Conservation (phyloP, 768 basidiomycete species). For the Calocybe cyanea region DNA sequence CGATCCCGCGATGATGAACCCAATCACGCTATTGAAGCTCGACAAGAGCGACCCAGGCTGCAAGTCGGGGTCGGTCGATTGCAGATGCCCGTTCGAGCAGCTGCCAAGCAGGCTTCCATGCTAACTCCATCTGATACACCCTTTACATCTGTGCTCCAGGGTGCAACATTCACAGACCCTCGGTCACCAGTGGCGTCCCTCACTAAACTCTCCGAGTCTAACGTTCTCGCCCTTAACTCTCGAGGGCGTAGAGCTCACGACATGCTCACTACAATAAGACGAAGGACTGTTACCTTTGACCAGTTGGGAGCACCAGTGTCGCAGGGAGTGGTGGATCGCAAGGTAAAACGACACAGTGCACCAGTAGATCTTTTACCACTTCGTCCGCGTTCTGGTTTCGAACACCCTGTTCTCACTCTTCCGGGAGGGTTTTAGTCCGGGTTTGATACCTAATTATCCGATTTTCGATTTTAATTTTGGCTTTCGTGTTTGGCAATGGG, state of each 20-base stretch:
- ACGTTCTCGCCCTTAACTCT: conserved; percentile 46
- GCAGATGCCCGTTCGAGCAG: conserved; percentile 36
- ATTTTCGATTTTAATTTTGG: neutral
- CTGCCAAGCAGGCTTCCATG: conserved; percentile 24
- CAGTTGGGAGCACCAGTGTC: conserved; percentile 8
- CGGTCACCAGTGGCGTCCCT: conserved; percentile 39
- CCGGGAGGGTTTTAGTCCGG: conserved; percentile 47
- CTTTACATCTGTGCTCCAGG: conserved; percentile 35
- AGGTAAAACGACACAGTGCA: conserved; percentile 51
- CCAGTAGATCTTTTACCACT: conserved; percentile 54
- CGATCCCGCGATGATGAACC: conserved; percentile 18
- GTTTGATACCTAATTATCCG: conserved; percentile 23
- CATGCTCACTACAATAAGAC: conserved; percentile 63
- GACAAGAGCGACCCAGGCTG: conserved; percentile 26
- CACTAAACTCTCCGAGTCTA: conserved; percentile 48
- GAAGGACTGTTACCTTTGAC: conserved; percentile 47
- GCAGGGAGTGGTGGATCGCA: conserved; percentile 26
- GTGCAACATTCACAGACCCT: conserved; percentile 48
- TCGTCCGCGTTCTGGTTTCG: conserved; percentile 49
- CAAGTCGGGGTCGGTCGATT: conserved; percentile 38
- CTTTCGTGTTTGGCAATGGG: conserved; percentile 2
- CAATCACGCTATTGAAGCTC: conserved; percentile 15
- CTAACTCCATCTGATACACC: conserved; percentile 31
- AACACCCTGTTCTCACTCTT: conserved; percentile 53
- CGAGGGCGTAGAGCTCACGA: conserved; percentile 55